These are phyloP conservation scores for Vanderwaltozyma polyspora DNA, from an alignment of 805 yeast species.

Conservation along the genomic window DNA sequence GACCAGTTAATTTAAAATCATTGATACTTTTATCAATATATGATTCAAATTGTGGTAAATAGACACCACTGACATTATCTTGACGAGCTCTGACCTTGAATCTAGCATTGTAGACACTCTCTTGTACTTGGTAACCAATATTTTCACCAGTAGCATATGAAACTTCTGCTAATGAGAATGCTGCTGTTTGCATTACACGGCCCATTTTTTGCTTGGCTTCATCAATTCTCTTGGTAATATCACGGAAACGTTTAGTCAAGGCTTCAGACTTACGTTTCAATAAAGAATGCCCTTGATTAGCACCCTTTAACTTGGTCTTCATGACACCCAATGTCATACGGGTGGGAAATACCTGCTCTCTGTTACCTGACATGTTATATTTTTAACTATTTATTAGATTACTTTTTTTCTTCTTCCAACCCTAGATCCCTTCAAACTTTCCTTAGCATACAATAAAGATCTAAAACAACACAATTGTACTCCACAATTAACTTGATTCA, in stretches of 20 bases:
- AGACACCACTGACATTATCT: conserved; percentile 94
- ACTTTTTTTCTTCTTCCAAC: no score
- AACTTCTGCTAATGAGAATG: conserved; percentile 93
- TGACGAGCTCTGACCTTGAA: conserved; percentile 85
- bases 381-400: no score
- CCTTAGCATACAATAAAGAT: no score
- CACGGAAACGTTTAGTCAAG: conserved; percentile 89
- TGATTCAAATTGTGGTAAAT: conserved; percentile 84
- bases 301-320: conserved; percentile 95
- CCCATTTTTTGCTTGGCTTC: conserved; percentile 97
- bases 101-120: conserved; percentile 81
- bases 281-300: conserved; percentile 89
- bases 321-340: conserved; percentile 93
- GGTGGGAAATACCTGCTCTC: conserved; percentile 95
- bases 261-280: conserved; percentile 96
- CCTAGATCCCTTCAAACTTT: no score
- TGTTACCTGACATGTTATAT: conserved; percentile 25
- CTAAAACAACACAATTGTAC: no score
- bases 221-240: conserved; percentile 86
- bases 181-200: conserved; percentile 95
- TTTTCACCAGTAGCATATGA: conserved; percentile 96
- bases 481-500: no score
- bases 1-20: conserved; percentile 91
- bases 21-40: conserved; percentile 74
- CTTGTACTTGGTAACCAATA: conserved; percentile 91